phyloP scores from a whole-genome alignment of 2,329 filamentous ascomycete species.

The Aspergillus caelatus region DNA sequence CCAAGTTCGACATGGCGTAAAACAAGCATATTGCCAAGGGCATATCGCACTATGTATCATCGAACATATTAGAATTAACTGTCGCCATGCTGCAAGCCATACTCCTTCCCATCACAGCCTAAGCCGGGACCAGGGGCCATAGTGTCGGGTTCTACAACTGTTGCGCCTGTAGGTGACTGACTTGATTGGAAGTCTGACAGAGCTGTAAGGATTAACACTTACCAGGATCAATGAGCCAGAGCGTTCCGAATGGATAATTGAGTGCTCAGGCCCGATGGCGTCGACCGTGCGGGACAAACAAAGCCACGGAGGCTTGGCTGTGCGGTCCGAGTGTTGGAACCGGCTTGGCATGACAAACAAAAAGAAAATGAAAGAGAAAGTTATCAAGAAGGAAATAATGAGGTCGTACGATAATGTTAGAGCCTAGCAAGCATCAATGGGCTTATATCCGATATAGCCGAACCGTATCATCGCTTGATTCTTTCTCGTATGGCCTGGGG shows the following conservation, averaged over 20 bases:
- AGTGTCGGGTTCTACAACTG: too few relatives aligned
- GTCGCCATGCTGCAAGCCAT: not conserved
- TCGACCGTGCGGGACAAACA: not conserved
- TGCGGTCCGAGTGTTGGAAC: not conserved
- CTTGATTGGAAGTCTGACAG: not conserved
- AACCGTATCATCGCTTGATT: too few relatives aligned
- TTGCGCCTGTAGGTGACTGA: too few relatives aligned
- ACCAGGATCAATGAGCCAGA: not conserved
- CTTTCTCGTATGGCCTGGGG: not conserved
- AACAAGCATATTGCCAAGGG: not conserved
- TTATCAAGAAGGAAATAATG: too few relatives aligned
- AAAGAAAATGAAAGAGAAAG: not conserved
- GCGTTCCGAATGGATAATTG: not conserved
- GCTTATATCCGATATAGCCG: not conserved
- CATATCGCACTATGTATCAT: not conserved
- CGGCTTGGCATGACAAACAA: not conserved
- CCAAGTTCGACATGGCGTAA: not conserved
- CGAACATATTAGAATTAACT: not conserved
- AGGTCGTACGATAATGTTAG: not conserved
- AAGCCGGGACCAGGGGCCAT: too few relatives aligned
- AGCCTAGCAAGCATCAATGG: not conserved
- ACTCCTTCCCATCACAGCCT: not conserved
- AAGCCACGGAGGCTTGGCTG: not conserved
- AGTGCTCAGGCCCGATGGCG: not conserved
- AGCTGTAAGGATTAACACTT: not conserved